A percentile compares a stretch with the other conserved stretches of the same genome.
phyloP scores from a whole-genome alignment of 148 eudicot genomes.

The Rhododendron ferrugineum region DNA sequence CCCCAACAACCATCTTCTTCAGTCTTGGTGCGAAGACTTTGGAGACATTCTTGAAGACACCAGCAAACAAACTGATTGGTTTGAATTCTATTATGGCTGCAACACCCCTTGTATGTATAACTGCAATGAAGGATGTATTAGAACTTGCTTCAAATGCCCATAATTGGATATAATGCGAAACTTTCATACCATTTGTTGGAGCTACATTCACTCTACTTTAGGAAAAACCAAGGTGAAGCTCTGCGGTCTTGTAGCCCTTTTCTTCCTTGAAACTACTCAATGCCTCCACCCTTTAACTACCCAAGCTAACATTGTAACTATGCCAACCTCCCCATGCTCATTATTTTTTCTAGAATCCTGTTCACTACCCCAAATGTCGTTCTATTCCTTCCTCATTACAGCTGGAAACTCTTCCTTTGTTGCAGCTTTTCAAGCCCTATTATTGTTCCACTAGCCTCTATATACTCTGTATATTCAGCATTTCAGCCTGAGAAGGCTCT shows the following conservation, averaged over 20 bases:
- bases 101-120: not conserved
- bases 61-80: not conserved
- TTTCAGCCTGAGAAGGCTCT: not conserved
- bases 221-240: not conserved
- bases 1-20: not conserved
- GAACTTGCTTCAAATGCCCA: not conserved
- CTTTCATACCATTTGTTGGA: not conserved
- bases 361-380: not conserved
- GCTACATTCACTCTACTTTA: not conserved
- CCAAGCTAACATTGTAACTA: not conserved
- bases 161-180: not conserved
- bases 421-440: not conserved
- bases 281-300: not conserved
- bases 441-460: not conserved
- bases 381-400: not conserved
- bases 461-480: not conserved
- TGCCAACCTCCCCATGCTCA: not conserved
- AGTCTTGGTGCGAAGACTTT: not conserved
- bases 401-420: not conserved
- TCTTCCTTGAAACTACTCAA: not conserved
- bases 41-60: not conserved
- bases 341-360: not conserved
- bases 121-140: not conserved
- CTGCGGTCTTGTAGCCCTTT: not conserved
- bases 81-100: not conserved